Evolutionary conservation across 441 rosid genomes (phyloP).

Genomic region (Adansonia rubrostipa): DNA sequence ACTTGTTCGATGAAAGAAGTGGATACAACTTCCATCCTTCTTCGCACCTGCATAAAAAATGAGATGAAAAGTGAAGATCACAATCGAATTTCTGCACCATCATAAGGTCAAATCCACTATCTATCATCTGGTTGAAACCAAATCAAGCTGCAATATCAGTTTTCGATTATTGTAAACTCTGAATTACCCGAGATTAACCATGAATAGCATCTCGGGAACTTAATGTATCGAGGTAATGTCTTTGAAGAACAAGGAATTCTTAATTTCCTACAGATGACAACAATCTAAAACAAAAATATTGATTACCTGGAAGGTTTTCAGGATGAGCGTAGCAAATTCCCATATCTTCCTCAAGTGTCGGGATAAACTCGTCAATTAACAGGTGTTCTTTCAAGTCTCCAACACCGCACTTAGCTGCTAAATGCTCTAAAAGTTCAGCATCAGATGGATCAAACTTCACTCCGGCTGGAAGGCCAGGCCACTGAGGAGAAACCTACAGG

Average conservation of each 20-base stretch:
- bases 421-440: conserved; percentile 63
- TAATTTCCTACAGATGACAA: not conserved
- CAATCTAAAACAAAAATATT: not conserved
- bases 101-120: not conserved
- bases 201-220: not conserved
- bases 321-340: conserved; percentile 97
- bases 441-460: conserved; percentile 97
- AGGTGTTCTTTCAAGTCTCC: conserved; percentile 55
- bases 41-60: conserved; percentile 59
- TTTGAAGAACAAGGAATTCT: no score
- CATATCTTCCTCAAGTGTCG: conserved; percentile 57
- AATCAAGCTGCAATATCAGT: not conserved
- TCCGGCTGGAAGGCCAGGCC: conserved; percentile 91
- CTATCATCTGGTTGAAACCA: not conserved
- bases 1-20: conserved; percentile 75
- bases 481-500: conserved; percentile 58
- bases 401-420: conserved; percentile 79
- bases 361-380: conserved; percentile 77
- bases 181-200: not conserved
- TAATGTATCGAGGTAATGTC: not conserved
- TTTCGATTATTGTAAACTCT: no score
- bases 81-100: not conserved
- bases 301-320: conserved; percentile 82
- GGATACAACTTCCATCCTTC: conserved; percentile 80
- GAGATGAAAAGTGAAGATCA: not conserved